Conservation (phyloP, 768 basidiomycete genomes). For the Amanita subjunquillea region DNA sequence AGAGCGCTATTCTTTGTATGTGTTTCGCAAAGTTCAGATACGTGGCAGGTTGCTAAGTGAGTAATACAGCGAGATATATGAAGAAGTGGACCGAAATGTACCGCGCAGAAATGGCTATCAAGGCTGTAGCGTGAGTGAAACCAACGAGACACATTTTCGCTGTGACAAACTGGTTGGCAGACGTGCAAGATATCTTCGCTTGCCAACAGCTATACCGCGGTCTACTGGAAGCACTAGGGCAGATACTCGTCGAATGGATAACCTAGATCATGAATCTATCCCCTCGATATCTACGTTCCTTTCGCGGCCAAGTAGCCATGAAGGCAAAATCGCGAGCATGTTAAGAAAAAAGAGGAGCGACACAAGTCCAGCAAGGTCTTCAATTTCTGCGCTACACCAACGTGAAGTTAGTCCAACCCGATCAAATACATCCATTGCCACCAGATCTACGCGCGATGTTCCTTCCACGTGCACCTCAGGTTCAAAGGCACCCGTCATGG, state of each 20-base stretch:
- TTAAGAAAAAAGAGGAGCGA: slow-evolving; percentile 2
- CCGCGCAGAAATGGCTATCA: slow-evolving; percentile 60
- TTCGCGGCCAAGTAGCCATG: neutral
- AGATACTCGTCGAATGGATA: neutral
- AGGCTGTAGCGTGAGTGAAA: slow-evolving; percentile 71
- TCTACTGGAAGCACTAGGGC: neutral
- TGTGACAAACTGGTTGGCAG: slow-evolving; percentile 24
- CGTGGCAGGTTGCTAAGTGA: neutral
- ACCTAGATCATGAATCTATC: neutral
- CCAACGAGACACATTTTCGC: neutral
- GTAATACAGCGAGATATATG: slow-evolving; percentile 35
- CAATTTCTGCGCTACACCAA: neutral
- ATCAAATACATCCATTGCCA: slow-evolving; percentile 1
- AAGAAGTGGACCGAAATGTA: slow-evolving; percentile 62
- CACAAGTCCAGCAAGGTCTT: slow-evolving; percentile 11
- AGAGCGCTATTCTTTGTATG: slow-evolving; percentile 47
- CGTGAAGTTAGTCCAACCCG: slow-evolving; percentile 5
- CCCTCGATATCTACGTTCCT: slow-evolving; percentile 1
- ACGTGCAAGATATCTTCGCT: slow-evolving; percentile 72
- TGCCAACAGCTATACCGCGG: slow-evolving; percentile 47
- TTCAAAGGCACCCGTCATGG: slow-evolving; percentile 18
- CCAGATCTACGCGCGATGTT: slow-evolving; percentile 8
- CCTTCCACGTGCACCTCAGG: slow-evolving; percentile 1
- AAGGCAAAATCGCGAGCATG: neutral
- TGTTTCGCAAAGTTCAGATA: slow-evolving; percentile 5